Evolutionary conservation across 2,329 filamentous ascomycete genomes (phyloP), one percentile per base, ranked within the genome.

Genomic region (Trichoderma lentiforme): DNA sequence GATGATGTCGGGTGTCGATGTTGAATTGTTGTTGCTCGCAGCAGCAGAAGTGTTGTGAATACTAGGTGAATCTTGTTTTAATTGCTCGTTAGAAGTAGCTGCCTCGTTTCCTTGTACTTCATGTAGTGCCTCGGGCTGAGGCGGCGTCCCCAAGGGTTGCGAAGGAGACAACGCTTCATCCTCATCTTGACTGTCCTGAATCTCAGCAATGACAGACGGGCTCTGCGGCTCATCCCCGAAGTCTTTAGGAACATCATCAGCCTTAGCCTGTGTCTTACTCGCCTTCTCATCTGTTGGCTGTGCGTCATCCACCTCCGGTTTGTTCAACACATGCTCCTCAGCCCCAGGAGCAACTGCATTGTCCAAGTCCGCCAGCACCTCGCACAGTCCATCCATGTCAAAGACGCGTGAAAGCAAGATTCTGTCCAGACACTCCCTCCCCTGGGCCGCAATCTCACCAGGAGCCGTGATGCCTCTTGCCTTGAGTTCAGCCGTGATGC

Each of bases 381-480:
- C 87, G 83, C 83, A 85, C 21, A 91, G 75, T 0, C 89, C 89
- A 60, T 89, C 84, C 12, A 89, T 74, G 72, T 90, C 88, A 74
- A 91, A 91, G 1, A 90, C 84, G 28, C 86, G 82, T 28, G 87
- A 86, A 32, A 91, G 82, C 36, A 85, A 83, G 4, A 90, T 84
- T 60, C 82, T 81, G 60, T 86, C 85, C 4, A 91, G 79, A 71
- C 81, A 83, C 3, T 76, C 74, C 66, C 77, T 81, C 32, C 76
- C 77, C 8, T 34, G 68, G 62, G 73, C 76, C 3, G 73, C 73
- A 5, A 75, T 62, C 7, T 74, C 74, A 4, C 69, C 63, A n/a
- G 73, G 69, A 3, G n/a, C 39, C 4, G 66, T 26, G 39, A 65
- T 63, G 51, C 76, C 74, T 2, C 26, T 64, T 32, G 30, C 43